Conservation (phyloP, 306 rosid species). For the Inga leiocalycina region DNA sequence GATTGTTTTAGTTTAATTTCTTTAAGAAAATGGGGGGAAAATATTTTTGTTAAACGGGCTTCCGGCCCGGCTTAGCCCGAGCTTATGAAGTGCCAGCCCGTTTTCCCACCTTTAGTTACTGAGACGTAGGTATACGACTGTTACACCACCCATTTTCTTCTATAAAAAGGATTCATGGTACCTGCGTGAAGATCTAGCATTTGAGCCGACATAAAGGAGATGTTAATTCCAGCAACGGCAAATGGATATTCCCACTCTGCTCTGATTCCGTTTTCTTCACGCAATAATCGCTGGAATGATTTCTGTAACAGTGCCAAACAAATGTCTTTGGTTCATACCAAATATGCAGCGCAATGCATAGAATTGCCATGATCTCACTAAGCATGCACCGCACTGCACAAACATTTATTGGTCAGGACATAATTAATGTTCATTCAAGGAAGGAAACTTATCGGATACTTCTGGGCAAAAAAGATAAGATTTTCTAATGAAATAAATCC, state of each 20-base stretch:
- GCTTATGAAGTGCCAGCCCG: no score
- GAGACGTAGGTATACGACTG: neutral
- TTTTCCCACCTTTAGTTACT: no score
- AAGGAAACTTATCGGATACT: constrained; percentile 74
- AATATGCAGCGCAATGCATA: neutral
- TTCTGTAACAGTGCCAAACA: constrained; percentile 52
- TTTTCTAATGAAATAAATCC: constrained; percentile 91
- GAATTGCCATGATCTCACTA: neutral
- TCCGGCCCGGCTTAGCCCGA: no score
- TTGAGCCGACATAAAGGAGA: constrained; percentile 83
- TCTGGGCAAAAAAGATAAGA: constrained; percentile 81
- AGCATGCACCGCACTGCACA: constrained; percentile 3
- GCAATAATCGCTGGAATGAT: constrained; percentile 78
- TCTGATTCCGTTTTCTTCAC: constrained; percentile 78
- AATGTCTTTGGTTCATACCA: neutral
- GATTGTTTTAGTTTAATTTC: no score
- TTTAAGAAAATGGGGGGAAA: no score
- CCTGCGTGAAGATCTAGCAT: constrained; percentile 95
- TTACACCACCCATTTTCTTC: constrained; percentile 16
- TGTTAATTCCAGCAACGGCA: constrained; percentile 94
- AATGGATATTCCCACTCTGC: constrained; percentile 99
- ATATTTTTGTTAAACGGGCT: no score
- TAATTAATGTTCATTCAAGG: neutral
- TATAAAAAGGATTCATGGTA: constrained; percentile 31
- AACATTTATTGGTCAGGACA: neutral